Base-by-base conservation (phyloP, 2,329 filamentous ascomycete genomes). In the Cladosporium sp. region DNA sequence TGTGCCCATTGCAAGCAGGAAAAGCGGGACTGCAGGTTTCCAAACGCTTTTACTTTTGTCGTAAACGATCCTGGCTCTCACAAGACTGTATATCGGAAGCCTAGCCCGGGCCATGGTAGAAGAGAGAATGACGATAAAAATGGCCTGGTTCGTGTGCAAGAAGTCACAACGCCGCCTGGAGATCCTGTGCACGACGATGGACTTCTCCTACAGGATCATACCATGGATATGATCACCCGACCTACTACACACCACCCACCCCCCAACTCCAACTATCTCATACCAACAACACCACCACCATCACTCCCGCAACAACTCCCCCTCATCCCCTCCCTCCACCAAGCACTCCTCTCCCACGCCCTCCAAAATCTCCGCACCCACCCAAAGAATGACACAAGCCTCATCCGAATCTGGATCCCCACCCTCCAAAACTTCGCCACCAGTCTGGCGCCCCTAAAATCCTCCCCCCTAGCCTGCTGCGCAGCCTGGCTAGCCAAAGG, bases 51-150 rank as follows among this genome's bases (percentile, higher is more conserved):
- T 18, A 47, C 43, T 12, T 47, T 47, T 20, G 43, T 47, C 15
- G 25, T 39, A n/a, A 47, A 47, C 43, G 35, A 47, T 32, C 43
- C 43, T 22, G 43, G 43, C 7, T 29, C 33, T 30, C 43, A 47
- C 13, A 25, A 25, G 7, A 47, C 33, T 5, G 25, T 29, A 4
- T 47, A 47, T 19, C 22, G 18, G 12, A 47, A 47, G 35, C 33
- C 43, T 30, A 32, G 25, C 4, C 22, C 22, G 9, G 15, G 5
- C 8, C 6, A 7, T 16, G 12, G 7, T 4, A 35, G 15, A n/a
- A 7, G 7, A 35, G 12, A 3, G 12, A 35, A n/a, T 7, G 15
- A 7, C 32, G 11, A 11, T 11, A 16, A n/a, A 7, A 16, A n/a
- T 35, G n/a, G 15, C 3, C 13, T 16, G 13, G 13, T n/a, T n/a